A percentile compares a stretch with the other conserved stretches of the same genome.
These are phyloP conservation scores for Suhomyces bolitotheri DNA, from an alignment of 1,139 yeast species.

Conservation along the genomic window DNA sequence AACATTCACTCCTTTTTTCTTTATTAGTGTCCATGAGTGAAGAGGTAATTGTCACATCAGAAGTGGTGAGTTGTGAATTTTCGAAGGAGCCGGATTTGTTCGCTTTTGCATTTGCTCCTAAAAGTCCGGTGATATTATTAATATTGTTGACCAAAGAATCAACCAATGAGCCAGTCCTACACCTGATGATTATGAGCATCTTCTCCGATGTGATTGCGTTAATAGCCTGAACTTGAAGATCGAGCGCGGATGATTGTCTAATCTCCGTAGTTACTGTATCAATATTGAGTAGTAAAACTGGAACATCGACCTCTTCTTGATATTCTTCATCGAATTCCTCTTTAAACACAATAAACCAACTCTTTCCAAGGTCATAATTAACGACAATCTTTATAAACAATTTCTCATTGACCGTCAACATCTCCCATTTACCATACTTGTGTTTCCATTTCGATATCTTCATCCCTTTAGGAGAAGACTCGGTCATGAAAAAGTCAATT, in stretches of 20 bases:
- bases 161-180: constrained; percentile 30
- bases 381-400: constrained; percentile 42
- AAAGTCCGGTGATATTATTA: constrained; percentile 30
- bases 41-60: constrained; percentile 38
- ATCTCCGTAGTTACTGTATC: constrained; percentile 24
- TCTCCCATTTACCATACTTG: constrained; percentile 48
- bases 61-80: constrained; percentile 22
- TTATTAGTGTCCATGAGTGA: constrained; percentile 33
- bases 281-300: constrained; percentile 38
- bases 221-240: constrained; percentile 36
- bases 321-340: constrained; percentile 37
- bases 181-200: constrained; percentile 37
- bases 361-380: constrained; percentile 32
- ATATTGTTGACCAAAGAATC: constrained; percentile 29
- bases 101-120: constrained; percentile 16
- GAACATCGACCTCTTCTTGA: constrained; percentile 37
- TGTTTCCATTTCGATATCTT: constrained; percentile 48
- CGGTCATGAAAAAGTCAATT: constrained; percentile 41
- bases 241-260: constrained; percentile 43
- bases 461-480: constrained; percentile 36
- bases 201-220: constrained; percentile 35
- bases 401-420: constrained; percentile 40
- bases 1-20: constrained; percentile 29
- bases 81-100: constrained; percentile 22
- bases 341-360: constrained; percentile 46